Evolutionary conservation across 73 alveolate species (phyloP).

Genomic region (Tetrahymena elliotti): DNA sequence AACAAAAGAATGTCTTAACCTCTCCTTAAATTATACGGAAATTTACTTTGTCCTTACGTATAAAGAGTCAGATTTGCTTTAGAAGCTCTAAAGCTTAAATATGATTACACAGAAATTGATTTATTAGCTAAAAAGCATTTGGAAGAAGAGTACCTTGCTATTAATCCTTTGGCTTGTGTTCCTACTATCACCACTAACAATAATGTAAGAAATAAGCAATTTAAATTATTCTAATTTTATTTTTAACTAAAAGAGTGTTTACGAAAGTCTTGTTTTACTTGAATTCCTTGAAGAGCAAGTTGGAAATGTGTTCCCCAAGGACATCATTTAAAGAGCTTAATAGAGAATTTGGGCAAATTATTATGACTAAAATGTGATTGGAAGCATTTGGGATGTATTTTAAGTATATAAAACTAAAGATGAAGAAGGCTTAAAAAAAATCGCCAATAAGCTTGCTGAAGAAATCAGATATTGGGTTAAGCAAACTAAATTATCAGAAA

Average conservation of each 20-base stretch:
- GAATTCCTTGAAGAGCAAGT: not conserved
- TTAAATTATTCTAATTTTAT: not conserved
- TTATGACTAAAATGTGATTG: not conserved
- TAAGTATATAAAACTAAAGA: not conserved
- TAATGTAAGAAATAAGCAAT: not conserved
- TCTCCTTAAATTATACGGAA: not conserved
- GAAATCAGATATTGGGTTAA: not conserved
- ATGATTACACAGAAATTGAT: not conserved
- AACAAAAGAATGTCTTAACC: not conserved
- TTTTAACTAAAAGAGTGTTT: not conserved
- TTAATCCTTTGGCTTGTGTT: not conserved
- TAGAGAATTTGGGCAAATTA: not conserved
- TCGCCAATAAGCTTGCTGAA: not conserved
- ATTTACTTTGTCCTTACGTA: not conserved
- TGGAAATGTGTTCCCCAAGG: not conserved
- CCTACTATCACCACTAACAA: not conserved
- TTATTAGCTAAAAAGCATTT: not conserved
- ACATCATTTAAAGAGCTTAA: not conserved
- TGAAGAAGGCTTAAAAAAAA: not conserved
- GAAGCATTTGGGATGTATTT: not conserved
- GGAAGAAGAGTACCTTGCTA: not conserved
- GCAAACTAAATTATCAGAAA: not conserved
- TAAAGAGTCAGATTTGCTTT: not conserved
- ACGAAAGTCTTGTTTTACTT: not conserved
- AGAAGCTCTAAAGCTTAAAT: not conserved